These are phyloP conservation scores for Mallotus japonicus DNA, from an alignment of 441 rosid genomes.

Conservation along the genomic window DNA sequence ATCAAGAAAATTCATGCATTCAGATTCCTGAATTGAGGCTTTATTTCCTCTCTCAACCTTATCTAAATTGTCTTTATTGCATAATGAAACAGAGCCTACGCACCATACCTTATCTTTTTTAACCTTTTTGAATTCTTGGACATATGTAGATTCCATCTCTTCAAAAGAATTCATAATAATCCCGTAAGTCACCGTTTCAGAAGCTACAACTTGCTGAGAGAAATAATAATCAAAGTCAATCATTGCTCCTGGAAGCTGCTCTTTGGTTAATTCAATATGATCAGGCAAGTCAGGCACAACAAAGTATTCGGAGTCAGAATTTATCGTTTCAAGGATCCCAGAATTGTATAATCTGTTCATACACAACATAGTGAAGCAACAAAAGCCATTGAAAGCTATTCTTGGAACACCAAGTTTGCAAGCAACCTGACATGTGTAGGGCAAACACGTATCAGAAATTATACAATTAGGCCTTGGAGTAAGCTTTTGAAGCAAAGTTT, in stretches of 20 bases:
- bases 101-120: constrained; percentile 41
- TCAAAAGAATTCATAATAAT: constrained; percentile 42
- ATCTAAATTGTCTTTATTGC: constrained; percentile 29
- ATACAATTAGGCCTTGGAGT: constrained; percentile 32
- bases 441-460: constrained; percentile 37
- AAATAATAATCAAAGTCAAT: too few relatives aligned
- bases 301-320: constrained; percentile 36
- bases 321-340: constrained; percentile 3
- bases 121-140: constrained; percentile 22
- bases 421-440: constrained; percentile 37
- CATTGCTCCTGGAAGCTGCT: constrained; percentile 27
- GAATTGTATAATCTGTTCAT: constrained; percentile 22
- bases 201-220: too few relatives aligned
- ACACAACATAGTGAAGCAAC: constrained; percentile 39
- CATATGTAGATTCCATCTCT: constrained; percentile 41
- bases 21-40: constrained; percentile 11
- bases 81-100: constrained; percentile 44
- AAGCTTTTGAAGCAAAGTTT: too few relatives aligned
- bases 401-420: constrained; percentile 39
- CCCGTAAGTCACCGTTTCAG: constrained; percentile 20
- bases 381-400: constrained; percentile 36
- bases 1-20: constrained; percentile 41
- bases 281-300: constrained; percentile 47
- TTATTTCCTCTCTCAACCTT: constrained; percentile 41
- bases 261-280: constrained; percentile 36